Evolutionary conservation across 2,329 filamentous ascomycete genomes (phyloP).

Genomic region (Achaetomium macrosporum): DNA sequence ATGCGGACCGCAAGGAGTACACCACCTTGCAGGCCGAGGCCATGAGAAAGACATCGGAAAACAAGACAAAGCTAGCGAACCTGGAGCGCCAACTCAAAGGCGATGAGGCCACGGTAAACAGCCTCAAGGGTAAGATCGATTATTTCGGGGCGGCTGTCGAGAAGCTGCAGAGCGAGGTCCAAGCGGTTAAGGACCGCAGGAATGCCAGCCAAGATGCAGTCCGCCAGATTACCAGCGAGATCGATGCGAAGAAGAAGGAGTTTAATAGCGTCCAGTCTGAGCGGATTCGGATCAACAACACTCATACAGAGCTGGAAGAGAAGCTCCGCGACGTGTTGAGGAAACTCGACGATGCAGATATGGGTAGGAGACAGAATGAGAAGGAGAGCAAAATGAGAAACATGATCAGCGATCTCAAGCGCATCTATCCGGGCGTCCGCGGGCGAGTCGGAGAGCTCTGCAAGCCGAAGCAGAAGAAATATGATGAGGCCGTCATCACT

Average conservation of each 20-base stretch:
- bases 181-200: constrained; percentile 63
- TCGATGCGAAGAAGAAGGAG: constrained; percentile 83
- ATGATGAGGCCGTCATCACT: constrained; percentile 84
- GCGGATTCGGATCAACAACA: constrained; percentile 71
- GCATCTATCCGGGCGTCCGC: constrained; percentile 85
- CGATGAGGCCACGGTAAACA: constrained; percentile 85
- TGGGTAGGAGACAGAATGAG: constrained; percentile 78
- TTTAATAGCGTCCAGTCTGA: constrained; percentile 82
- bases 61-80: constrained; percentile 78
- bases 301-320: constrained; percentile 83
- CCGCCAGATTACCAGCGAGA: constrained; percentile 67
- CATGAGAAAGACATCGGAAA: constrained; percentile 71
- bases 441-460: constrained; percentile 88
- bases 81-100: constrained; percentile 85
- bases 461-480: constrained; percentile 96
- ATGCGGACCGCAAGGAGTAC: constrained; percentile 84
- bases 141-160: constrained; percentile 66
- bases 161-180: constrained; percentile 66
- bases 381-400: constrained; percentile 75
- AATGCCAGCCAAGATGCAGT: constrained; percentile 55
- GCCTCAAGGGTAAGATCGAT: constrained; percentile 82
- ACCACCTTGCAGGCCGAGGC: constrained; percentile 78
- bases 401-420: constrained; percentile 77
- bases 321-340: constrained; percentile 76
- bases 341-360: constrained; percentile 79